Evolutionary conservation across 257 asterid species (phyloP).

Genomic region (Gentiana macrophylla): DNA sequence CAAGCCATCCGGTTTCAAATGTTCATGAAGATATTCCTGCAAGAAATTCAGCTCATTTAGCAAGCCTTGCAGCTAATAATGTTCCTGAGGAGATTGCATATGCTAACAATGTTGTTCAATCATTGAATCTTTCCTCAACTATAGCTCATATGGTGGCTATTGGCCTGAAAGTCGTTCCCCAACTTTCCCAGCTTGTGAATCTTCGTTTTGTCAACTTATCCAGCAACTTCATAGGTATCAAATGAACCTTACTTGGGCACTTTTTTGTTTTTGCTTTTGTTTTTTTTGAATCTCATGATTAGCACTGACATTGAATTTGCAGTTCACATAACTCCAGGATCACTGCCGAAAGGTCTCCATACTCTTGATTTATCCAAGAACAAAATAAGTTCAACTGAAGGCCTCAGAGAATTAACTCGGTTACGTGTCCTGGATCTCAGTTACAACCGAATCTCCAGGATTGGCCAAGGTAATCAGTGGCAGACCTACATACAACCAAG

Average conservation of each 20-base stretch:
- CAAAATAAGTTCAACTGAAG: slow-evolving; percentile 65
- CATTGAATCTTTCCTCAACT: slow-evolving; percentile 54
- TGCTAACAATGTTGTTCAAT: slow-evolving; percentile 56
- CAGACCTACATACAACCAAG: too few species aligned
- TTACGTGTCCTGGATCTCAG: slow-evolving; percentile 78
- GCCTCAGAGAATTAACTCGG: slow-evolving; percentile 65
- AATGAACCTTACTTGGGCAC: background rate
- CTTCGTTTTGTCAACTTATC: slow-evolving; percentile 79
- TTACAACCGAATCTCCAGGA: slow-evolving; percentile 64
- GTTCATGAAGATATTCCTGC: too few species aligned
- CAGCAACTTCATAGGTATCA: slow-evolving; percentile 56
- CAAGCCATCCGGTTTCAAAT: background rate
- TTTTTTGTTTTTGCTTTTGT: background rate
- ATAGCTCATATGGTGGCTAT: slow-evolving; percentile 66
- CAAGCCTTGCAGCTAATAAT: slow-evolving; percentile 14
- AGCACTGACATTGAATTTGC: slow-evolving; percentile 13
- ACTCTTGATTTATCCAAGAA: slow-evolving; percentile 63
- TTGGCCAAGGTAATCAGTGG: slow-evolving; percentile 55
- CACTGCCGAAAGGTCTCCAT: slow-evolving; percentile 82
- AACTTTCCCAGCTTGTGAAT: slow-evolving; percentile 38
- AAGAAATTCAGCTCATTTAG: too few species aligned
- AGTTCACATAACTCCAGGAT: slow-evolving; percentile 64
- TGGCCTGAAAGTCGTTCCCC: slow-evolving; percentile 56
- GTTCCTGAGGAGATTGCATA: slow-evolving; percentile 46
- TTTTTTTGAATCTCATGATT: background rate